phyloP scores from a whole-genome alignment of 345 rosid species.

The Gossypioides kirkii region DNA sequence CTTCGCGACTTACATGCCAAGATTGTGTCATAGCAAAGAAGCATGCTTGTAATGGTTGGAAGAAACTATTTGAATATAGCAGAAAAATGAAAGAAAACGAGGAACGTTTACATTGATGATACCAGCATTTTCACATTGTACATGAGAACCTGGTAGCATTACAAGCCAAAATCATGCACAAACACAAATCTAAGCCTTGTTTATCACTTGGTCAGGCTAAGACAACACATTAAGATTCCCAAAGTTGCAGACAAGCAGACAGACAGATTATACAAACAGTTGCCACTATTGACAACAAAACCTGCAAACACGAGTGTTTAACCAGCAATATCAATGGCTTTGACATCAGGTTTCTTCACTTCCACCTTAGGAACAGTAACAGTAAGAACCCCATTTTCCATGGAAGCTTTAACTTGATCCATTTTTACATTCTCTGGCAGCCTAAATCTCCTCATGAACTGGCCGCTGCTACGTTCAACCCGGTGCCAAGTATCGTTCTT shows the following conservation, averaged over 20 bases:
- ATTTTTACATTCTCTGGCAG: conserved; percentile 8
- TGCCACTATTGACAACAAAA: not conserved
- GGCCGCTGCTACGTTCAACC: not conserved
- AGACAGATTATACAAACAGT: not conserved
- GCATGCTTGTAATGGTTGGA: too few relatives aligned
- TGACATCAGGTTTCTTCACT: conserved; percentile 26
- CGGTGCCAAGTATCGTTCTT: conserved; percentile 1
- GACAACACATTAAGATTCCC: not conserved
- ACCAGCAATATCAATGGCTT: conserved; percentile 26
- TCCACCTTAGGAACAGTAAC: conserved; percentile 32
- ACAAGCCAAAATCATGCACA: too few relatives aligned
- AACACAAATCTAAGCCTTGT: too few relatives aligned
- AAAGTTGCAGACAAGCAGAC: not conserved
- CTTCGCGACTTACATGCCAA: too few relatives aligned
- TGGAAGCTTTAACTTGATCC: conserved; percentile 29
- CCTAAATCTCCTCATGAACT: conserved; percentile 14
- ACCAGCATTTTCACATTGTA: too few relatives aligned
- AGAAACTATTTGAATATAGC: too few relatives aligned
- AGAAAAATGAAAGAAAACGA: too few relatives aligned
- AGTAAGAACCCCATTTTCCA: conserved; percentile 42
- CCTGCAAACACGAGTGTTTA: not conserved
- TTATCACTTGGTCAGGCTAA: not conserved
- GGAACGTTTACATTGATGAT: too few relatives aligned
- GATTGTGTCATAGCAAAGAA: too few relatives aligned
- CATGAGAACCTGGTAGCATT: too few relatives aligned